These are phyloP conservation scores for Penicillium sp. DNA, from an alignment of 2,329 filamentous ascomycete species.

Conservation along the genomic window DNA sequence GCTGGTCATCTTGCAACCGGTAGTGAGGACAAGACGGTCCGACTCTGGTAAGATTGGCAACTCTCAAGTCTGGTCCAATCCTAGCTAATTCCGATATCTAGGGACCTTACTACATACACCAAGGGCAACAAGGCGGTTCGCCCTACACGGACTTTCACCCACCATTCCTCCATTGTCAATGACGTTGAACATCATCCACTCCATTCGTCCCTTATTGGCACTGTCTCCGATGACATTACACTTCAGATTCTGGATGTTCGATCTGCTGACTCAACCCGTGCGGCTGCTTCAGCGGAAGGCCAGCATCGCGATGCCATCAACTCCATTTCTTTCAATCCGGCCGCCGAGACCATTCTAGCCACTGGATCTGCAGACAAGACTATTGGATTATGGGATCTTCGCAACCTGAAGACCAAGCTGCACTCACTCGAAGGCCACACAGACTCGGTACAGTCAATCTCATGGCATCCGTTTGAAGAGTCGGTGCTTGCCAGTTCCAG, in stretches of 20 bases:
- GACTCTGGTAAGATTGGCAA: slow-evolving; percentile 66
- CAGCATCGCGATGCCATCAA: slow-evolving; percentile 93
- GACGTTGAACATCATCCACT: slow-evolving; percentile 94
- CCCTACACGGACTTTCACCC: slow-evolving; percentile 69
- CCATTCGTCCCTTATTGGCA: slow-evolving; percentile 77
- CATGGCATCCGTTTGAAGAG: slow-evolving; percentile 90
- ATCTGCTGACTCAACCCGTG: slow-evolving; percentile 57
- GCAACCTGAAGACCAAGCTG: slow-evolving; percentile 82
- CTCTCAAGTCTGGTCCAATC: too few relatives aligned
- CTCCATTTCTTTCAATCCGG: slow-evolving; percentile 88
- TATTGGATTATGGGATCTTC: slow-evolving; percentile 89
- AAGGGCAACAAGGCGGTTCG: slow-evolving; percentile 64
- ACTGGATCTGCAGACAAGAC: slow-evolving; percentile 95
- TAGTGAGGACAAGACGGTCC: slow-evolving; percentile 85
- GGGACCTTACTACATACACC: slow-evolving; percentile 73
- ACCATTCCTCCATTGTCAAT: slow-evolving; percentile 88
- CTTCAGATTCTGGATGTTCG: slow-evolving; percentile 89
- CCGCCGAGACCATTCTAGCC: slow-evolving; percentile 80
- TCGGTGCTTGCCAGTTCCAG: slow-evolving; percentile 84
- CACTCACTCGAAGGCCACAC: slow-evolving; percentile 84
- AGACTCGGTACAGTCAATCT: slow-evolving; percentile 82
- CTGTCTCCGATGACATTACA: slow-evolving; percentile 90
- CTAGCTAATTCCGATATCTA: slow-evolving; percentile 34
- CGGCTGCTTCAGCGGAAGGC: slow-evolving; percentile 61
- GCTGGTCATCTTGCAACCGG: slow-evolving; percentile 80